Conservation (phyloP, 2,329 filamentous ascomycete genomes). For the Immersiporthe knoxdaviesiana region DNA sequence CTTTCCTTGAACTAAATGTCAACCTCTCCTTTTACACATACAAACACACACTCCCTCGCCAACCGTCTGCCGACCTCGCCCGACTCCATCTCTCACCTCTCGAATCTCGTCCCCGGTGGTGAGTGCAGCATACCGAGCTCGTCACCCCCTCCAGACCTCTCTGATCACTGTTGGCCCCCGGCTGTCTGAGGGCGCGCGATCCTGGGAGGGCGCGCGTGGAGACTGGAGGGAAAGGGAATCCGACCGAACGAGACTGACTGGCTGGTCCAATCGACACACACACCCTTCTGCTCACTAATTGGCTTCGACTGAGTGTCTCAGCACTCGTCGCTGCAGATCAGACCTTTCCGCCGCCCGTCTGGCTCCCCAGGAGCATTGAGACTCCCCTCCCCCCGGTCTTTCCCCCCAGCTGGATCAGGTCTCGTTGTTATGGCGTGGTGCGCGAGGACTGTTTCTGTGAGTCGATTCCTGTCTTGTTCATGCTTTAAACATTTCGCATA, state of each 20-base stretch:
- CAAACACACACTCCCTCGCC: not conserved
- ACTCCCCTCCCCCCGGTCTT: not conserved
- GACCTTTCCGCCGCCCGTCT: not conserved
- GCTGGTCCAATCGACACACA: constrained; percentile 7
- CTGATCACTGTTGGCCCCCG: constrained; percentile 3
- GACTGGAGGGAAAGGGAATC: not conserved
- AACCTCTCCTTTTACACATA: not conserved
- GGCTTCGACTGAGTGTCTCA: not conserved
- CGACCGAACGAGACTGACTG: constrained; percentile 8
- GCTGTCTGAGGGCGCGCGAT: constrained; percentile 2
- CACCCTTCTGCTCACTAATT: not conserved
- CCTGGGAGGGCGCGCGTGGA: constrained; percentile 13
- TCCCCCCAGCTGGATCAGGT: not conserved
- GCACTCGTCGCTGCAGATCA: constrained; percentile 2
- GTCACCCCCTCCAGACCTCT: not conserved
- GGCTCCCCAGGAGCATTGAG: not conserved
- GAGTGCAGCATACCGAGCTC: not conserved
- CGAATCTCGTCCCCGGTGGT: not conserved
- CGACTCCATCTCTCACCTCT: not conserved
- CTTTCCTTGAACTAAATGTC: not conserved
- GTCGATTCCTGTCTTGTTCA: constrained; percentile 3
- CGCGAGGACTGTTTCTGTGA: constrained; percentile 29
- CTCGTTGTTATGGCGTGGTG: constrained; percentile 28
- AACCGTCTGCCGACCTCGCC: not conserved
- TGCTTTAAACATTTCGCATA: not conserved